Base-by-base conservation (phyloP, 768 basidiomycete species). In the Trametes maxima region DNA sequence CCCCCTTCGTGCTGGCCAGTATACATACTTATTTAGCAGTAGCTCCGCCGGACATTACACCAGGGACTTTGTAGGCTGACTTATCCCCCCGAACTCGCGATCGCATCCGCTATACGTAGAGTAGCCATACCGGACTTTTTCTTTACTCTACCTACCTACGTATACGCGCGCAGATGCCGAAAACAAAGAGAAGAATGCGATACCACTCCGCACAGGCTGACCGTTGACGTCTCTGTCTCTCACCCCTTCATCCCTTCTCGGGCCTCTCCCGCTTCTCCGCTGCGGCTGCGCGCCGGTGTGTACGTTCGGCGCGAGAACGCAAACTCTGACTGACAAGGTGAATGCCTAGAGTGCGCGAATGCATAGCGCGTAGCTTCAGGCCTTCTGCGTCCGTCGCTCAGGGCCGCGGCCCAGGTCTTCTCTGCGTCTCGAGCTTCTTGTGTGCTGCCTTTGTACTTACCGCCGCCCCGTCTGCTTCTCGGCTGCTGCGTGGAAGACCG, bases 21-120 rank as follows among this genome's bases (percentile, higher is more conserved):
- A 22, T 46, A 46, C 35, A 42, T 42, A 42, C 40, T 49, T 33
- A 46, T 21, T 19, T 46, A 21, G 45, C 43, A n/a, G 40, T 54
- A 40, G 33, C 60, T 56, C 43, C 37, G 47, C 60, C 60, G 60
- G 52, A 50, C 53, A 43, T 55, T 50, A 25, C 36, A 24, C 44
- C 33, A 50, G 57, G 57, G 57, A 58, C 57, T 58, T 58, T 58
- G 57, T 50, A 58, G 57, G 57, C 57, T 24, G 45, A 7, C 48
- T 25, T n/a, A n/a, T 6, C 28, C n/a, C 46, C 36, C 35, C 57
- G 57, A 48, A 58, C 57, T 43, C 45, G 25, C 16, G 36, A 46
- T 42, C 56, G 46, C 48, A 50, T 24, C 54, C 54, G 43, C 54
- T 45, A 37, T 51, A 55, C 57, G 48, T 51, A 46, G 43, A 33